These are phyloP conservation scores for Ustulina deusta DNA, from an alignment of 2,329 filamentous ascomycete species.

Conservation along the genomic window DNA sequence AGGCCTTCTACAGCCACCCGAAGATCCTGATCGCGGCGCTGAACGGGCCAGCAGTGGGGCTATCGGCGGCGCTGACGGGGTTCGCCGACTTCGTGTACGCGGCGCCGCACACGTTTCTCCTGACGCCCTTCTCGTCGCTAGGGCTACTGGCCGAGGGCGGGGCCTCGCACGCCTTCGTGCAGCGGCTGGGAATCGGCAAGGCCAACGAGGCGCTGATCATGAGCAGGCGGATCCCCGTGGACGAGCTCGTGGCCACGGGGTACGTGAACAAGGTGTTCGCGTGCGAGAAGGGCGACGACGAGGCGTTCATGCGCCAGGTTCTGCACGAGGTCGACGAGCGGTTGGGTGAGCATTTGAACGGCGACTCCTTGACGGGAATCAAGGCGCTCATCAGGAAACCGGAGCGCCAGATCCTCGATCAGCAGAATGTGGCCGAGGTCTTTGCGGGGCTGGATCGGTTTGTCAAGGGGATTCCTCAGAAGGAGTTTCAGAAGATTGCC, in stretches of 20 bases:
- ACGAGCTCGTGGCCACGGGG: constrained; percentile 79
- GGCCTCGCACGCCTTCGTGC: constrained; percentile 81
- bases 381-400: constrained; percentile 85
- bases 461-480: constrained; percentile 81
- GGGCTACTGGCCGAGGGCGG: constrained; percentile 92
- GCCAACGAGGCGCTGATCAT: constrained; percentile 95
- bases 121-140: constrained; percentile 91
- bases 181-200: constrained; percentile 80
- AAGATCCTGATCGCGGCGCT: constrained; percentile 93
- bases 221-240: constrained; percentile 79
- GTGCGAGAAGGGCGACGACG: constrained; percentile 69
- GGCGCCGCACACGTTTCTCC: constrained; percentile 81
- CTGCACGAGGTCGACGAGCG: constrained; percentile 83
- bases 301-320: constrained; percentile 77
- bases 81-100: constrained; percentile 95
- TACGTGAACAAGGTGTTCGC: constrained; percentile 89
- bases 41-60: constrained; percentile 90
- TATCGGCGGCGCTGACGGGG: constrained; percentile 84
- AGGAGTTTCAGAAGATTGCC: constrained; percentile 88
- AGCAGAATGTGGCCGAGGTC: constrained; percentile 84
- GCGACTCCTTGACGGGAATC: constrained; percentile 82
- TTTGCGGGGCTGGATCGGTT: constrained; percentile 88
- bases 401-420: constrained; percentile 78
- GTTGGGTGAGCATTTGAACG: constrained; percentile 82
- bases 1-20: constrained; percentile 91